Base-by-base conservation (phyloP, 176 grass and related monocot genomes). In the Juncus inflexus region DNA sequence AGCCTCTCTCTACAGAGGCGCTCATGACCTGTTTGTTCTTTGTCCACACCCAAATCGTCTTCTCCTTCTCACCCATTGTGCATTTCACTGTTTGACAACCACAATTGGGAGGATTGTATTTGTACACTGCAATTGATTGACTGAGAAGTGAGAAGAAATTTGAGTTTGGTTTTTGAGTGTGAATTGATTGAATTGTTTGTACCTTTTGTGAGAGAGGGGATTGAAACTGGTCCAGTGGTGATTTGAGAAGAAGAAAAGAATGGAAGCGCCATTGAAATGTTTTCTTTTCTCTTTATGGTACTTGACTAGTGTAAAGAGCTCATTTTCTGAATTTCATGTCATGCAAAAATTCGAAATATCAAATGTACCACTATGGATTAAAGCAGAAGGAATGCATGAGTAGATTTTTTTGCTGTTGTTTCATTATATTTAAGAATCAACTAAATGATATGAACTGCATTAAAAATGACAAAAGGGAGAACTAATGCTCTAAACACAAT, bases 11-110 rank as follows among this genome's bases (percentile, higher is more conserved):
- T 38, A 91, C 88, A 15, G 94, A 77, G 5, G 83, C 80, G 5
- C 85, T 89, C 84, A 97, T 86, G 61, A 91, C 85, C 73, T 82
- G 74, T 39, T 76, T 82, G 55, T 79, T 91, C 78, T 84, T 68
- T 14, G 94, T 97, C 88, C 94, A 97, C 58, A 97, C 61, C 87
- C 94, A 97, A 16, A 97, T 74, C 6, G 77, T 67, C 94, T 91
- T 91, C 77, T 74, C 75, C 81, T 47, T 66, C 4, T 74, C 75
- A 68, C 2, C 11, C 58, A 12, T 65, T 42, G 28, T 7, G 63
- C 74, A 78, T 36, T 50, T 72, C 36, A 56, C 54, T 75, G 77
- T 78, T 37, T 42, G 53, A 47, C 66, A 55, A 52, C 12, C 64
- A 16, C 58, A 36, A 12, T 62, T 57, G 67, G 54, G 14, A 57